Conservation (phyloP, 2,329 filamentous ascomycete genomes). For the Cladophialophora immunda region DNA sequence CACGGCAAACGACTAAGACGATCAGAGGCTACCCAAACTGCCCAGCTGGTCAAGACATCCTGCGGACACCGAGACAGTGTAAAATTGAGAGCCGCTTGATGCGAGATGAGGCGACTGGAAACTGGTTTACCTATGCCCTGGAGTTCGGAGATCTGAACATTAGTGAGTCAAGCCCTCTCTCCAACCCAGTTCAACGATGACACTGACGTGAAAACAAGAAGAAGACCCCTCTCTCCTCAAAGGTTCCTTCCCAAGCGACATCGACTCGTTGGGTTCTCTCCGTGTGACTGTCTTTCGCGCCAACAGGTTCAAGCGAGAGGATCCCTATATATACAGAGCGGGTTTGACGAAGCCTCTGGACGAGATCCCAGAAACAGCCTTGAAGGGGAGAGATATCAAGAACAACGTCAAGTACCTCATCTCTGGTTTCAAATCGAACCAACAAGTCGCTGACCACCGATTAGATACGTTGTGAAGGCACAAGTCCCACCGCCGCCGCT, state of each 20-base stretch:
- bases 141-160: constrained; percentile 6
- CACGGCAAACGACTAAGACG: not conserved
- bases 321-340: not conserved
- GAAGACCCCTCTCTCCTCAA: not conserved
- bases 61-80: not conserved
- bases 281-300: constrained; percentile 4
- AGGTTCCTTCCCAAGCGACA: not conserved
- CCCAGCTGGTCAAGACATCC: not conserved
- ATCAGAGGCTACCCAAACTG: not conserved
- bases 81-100: not conserved
- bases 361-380: constrained; percentile 64
- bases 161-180: not conserved
- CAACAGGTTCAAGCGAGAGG: not conserved
- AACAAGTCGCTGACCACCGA: not conserved
- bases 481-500: not conserved
- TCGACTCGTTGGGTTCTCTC: not conserved
- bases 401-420: constrained; percentile 12
- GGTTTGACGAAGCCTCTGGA: constrained; percentile 20
- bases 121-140: not conserved
- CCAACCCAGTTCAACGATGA: not conserved
- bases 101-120: constrained; percentile 1
- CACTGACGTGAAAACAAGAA: constrained; percentile 5
- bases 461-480: not conserved
- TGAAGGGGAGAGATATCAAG: constrained; percentile 11
- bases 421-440: not conserved